Base-by-base conservation (phyloP, 2,329 filamentous ascomycete genomes). In the Beauveria pseudobassiana region DNA sequence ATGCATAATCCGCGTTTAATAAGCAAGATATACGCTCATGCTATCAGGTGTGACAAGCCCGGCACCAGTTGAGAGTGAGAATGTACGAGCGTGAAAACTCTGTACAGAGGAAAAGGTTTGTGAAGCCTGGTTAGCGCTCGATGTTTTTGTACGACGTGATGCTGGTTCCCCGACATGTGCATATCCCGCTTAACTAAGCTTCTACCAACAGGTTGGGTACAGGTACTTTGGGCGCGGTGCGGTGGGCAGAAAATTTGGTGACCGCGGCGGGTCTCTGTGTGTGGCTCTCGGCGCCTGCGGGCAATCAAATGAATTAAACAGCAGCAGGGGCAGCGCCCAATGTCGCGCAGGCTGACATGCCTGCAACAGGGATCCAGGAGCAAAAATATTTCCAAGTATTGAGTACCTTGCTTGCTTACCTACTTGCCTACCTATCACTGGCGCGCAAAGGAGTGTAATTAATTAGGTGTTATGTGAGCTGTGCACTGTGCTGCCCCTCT, bases 401-500 rank as follows among this genome's bases (percentile, higher is more conserved):
- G 28, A 22, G 18, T 50, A 2, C n/a, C 2, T n/a, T 40, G 26
- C 16, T 52, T 8, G 20, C 9, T 34, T 18, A 22, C 18, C 46
- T 48, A 28, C 16, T 43, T 58, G 55, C 18, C 18, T 18, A n/a
- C 24, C 42, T 26, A 8, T 24, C 3, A 24, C 6, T 38, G 24
- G 28, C 43, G 26, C 26, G 20, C 24, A 8, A 26, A 42, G n/a
- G 49, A 52, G n/a, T 52, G 57, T 22, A 50, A 51, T 51, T 52
- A 24, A 51, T 51, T 52, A 24, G 38, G 14, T 43, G 40, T 43
- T 18, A 7, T n/a, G 20, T 14, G 28, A 46, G 10, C 30, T 43
- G 14, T 62, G 54, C 61, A 59, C 61, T 58, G 61, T 62, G 45
- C 50, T 57, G 61, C 61, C 61, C 54, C 54, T 62, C 61, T 62